These are phyloP conservation scores for Hypoxylon trugodes DNA, from an alignment of 495 filamentous ascomycete species.

Conservation along the genomic window DNA sequence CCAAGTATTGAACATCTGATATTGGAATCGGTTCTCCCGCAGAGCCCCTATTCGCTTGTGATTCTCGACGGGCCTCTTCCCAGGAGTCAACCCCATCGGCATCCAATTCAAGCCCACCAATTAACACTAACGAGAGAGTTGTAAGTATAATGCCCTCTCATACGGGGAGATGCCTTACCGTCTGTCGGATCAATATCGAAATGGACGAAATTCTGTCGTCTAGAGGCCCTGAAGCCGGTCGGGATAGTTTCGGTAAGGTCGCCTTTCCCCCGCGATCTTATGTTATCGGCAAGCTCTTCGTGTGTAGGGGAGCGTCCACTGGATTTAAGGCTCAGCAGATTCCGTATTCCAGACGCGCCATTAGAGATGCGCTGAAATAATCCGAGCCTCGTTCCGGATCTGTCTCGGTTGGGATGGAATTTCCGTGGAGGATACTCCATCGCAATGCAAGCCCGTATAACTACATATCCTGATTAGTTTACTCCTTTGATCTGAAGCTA, in stretches of 20 bases:
- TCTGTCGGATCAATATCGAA: slow-evolving; percentile 18
- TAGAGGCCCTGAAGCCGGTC: not conserved
- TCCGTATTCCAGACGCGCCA: no score
- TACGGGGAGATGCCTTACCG: not conserved
- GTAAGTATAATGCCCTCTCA: not conserved
- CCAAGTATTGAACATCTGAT: no score
- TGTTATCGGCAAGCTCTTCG: no score
- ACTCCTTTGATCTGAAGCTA: not conserved
- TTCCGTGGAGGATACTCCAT: slow-evolving; percentile 20
- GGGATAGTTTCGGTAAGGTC: slow-evolving; percentile 13
- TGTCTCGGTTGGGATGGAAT: slow-evolving; percentile 9
- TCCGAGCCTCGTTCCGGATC: no score
- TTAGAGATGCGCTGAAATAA: no score
- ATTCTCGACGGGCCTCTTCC: not conserved
- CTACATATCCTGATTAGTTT: not conserved
- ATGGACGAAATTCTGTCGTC: slow-evolving; percentile 14
- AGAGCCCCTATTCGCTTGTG: no score
- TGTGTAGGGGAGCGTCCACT: no score
- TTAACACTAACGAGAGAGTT: not conserved
- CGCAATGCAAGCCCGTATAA: slow-evolving; percentile 12
- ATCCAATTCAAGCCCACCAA: slow-evolving; percentile 4
- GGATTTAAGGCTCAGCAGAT: no score
- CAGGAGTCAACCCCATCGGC: not conserved
- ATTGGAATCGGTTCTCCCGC: no score
- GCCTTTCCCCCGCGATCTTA: no score